Base-by-base conservation (phyloP, 208 protist genomes). In the Leishmania mexicana region DNA sequence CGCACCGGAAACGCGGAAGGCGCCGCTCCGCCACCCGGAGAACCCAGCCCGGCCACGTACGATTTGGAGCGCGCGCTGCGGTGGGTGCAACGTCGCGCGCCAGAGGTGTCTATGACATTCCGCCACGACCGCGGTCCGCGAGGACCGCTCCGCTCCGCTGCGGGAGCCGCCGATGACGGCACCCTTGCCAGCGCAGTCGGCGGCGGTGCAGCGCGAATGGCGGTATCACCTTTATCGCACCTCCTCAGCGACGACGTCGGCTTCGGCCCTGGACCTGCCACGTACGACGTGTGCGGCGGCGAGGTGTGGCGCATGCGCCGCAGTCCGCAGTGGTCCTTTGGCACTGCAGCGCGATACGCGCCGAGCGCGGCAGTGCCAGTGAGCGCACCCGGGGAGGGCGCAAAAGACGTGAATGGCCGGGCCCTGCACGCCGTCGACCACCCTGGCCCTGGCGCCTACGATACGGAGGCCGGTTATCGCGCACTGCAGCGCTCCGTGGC, bases 221-320 rank as follows among this genome's bases (percentile, higher is more conserved):
- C 47, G 7, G 51, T 58, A 0, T 11, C 73, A 8, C 11, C 11
- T 10, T 28, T 53, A 31, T 15, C 73, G 31, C 51, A 24, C 15
- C 53, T 47, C 31, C 24, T 76, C 51, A 31, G 53, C 51, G 49
- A 31, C 35, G 73, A 76, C 51, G 35, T 24, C 49, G 5, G 51
- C 7, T 40, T 75, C 8, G 15, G 78, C 67, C 89, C 89, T 24
- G 89, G 89, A 4, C 89, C 89, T 5, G 89, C 85, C 24, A 83
- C 80, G 54, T 93, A 93, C 75, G 82, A 85, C 72, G 78, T 82
- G 53, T 47, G 21, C 42, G 2, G 40, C 62, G 65, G 65, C 17
- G 77, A 79, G 10, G 51, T 62, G 24, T 81, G 78, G 78, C 49
- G 73, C 6, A 67, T 24, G 47, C 82, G 74, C 53, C 78, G 78